Evolutionary conservation across 768 basidiomycete genomes (phyloP).

Genomic region (Boletus sp.): DNA sequence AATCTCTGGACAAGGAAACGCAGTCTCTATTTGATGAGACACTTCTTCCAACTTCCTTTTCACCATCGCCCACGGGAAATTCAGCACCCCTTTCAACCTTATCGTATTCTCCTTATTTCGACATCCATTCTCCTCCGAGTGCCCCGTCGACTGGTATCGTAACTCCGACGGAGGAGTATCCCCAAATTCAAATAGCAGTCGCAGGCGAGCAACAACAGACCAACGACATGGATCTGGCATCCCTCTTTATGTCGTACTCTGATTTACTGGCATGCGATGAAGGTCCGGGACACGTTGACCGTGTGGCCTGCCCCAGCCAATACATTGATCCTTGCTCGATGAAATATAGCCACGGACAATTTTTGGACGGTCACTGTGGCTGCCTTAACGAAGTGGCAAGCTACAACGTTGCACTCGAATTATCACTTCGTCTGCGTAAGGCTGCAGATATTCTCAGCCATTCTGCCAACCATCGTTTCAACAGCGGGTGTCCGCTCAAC

Average conservation of each 20-base stretch:
- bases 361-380: slow-evolving; percentile 46
- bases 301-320: neutral
- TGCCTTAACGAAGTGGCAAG: slow-evolving; percentile 54
- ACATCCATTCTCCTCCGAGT: slow-evolving; percentile 24
- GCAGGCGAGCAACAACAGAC: slow-evolving; percentile 25
- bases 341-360: slow-evolving; percentile 14
- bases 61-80: slow-evolving; percentile 32
- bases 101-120: slow-evolving; percentile 19
- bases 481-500: slow-evolving; percentile 35
- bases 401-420: slow-evolving; percentile 60
- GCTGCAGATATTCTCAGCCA: slow-evolving; percentile 56
- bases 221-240: slow-evolving; percentile 42
- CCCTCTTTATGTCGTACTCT: slow-evolving; percentile 40
- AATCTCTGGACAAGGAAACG: slow-evolving; percentile 1
- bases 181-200: slow-evolving; percentile 31
- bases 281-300: slow-evolving; percentile 9
- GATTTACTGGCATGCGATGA: slow-evolving; percentile 19
- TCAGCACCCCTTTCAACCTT: slow-evolving; percentile 17
- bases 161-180: slow-evolving; percentile 48
- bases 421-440: slow-evolving; percentile 62
- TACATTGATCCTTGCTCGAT: slow-evolving; percentile 6
- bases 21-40: slow-evolving; percentile 1
- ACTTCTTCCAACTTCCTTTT: slow-evolving; percentile 30
- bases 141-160: slow-evolving; percentile 35
- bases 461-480: slow-evolving; percentile 39